Conservation (phyloP, 2,329 filamentous ascomycete genomes). For the Zymoseptoria tritici region DNA sequence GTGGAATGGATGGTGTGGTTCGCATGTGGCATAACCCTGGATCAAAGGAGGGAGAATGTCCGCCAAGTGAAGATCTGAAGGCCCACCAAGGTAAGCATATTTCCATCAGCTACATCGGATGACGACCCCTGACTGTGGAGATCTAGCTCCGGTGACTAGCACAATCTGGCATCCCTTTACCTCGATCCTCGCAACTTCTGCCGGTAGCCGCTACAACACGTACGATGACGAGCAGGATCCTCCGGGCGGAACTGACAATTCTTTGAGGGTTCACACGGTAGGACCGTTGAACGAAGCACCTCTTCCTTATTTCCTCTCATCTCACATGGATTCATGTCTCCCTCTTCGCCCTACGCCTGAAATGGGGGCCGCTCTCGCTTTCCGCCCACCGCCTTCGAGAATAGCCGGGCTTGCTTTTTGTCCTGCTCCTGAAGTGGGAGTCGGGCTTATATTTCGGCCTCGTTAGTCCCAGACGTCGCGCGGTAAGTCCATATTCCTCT, state of each 20-base stretch:
- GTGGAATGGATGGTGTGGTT: conserved; percentile 48
- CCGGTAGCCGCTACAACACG: conserved; percentile 27
- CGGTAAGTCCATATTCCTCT: not conserved
- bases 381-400: not conserved
- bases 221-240: not conserved
- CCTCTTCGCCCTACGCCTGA: not conserved
- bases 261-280: not conserved
- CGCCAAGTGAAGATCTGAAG: conserved; percentile 37
- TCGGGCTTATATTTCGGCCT: not conserved
- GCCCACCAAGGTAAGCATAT: conserved; percentile 33
- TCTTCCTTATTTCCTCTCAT: not conserved
- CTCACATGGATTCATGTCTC: not conserved
- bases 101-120: not conserved
- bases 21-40: conserved; percentile 42
- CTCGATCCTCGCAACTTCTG: conserved; percentile 43
- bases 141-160: conserved; percentile 38
- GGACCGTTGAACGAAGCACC: not conserved
- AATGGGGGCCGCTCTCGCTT: not conserved
- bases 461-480: too few relatives aligned
- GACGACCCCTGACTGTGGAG: not conserved
- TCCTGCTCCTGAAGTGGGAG: not conserved
- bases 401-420: not conserved
- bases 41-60: conserved; percentile 33
- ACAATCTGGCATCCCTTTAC: conserved; percentile 41
- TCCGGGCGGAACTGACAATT: not conserved